These are phyloP conservation scores for Fagopyrum homotropicum DNA, from an alignment of 148 eudicot genomes.

Conservation along the genomic window DNA sequence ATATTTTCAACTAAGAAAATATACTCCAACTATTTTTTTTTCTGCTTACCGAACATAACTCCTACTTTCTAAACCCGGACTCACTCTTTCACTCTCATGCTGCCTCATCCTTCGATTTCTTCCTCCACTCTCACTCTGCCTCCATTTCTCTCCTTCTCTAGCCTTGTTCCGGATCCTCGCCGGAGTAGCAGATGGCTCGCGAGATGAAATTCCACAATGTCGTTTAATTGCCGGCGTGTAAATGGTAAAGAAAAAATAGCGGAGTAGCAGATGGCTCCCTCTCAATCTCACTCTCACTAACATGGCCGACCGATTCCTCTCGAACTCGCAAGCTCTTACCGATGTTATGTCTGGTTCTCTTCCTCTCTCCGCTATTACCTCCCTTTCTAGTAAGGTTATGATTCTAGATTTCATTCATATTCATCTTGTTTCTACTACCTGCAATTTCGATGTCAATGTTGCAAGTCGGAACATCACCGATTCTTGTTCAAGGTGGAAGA, in stretches of 20 bases:
- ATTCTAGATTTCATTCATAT: conserved; percentile 33
- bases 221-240: too few species aligned
- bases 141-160: too few species aligned
- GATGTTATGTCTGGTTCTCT: conserved; percentile 40
- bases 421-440: conserved; percentile 43
- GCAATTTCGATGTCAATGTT: conserved; percentile 35
- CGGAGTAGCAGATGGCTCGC: too few species aligned
- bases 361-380: conserved; percentile 36
- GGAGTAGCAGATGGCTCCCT: background rate
- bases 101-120: background rate
- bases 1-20: too few species aligned
- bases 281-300: conserved; percentile 46
- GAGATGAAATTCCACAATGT: too few species aligned
- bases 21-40: too few species aligned
- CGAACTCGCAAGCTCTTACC: conserved; percentile 23
- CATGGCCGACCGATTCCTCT: conserved; percentile 53
- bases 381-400: conserved; percentile 41
- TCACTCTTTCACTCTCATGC: background rate
- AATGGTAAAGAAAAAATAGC: too few species aligned
- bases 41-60: too few species aligned
- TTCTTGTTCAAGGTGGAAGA: conserved; percentile 57
- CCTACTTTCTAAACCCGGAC: too few species aligned
- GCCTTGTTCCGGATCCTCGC: too few species aligned
- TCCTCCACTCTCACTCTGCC: too few species aligned
- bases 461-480: conserved; percentile 19